Conservation (phyloP, 768 basidiomycete species). For the Suillus paluster region DNA sequence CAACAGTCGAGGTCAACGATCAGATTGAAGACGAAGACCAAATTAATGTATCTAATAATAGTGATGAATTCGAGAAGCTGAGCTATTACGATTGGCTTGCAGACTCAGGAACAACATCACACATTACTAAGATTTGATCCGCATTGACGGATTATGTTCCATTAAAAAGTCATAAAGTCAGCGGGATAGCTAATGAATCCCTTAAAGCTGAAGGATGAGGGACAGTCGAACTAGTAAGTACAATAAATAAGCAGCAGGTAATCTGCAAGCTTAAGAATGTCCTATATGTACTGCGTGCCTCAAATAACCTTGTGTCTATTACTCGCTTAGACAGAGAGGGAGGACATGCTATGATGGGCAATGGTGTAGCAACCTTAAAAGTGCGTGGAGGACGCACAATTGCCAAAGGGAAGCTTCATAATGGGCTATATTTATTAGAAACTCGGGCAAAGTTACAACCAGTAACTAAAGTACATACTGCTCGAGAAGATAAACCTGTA, state of each 20-base stretch:
- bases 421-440: neutral
- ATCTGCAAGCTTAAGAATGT: neutral
- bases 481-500: neutral
- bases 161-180: neutral
- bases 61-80: neutral
- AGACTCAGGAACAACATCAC: constrained; percentile 1
- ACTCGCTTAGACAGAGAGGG: neutral
- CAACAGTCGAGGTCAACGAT: no score
- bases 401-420: neutral
- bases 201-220: neutral
- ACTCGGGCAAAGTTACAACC: neutral
- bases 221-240: neutral
- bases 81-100: constrained; percentile 14
- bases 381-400: neutral
- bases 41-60: neutral
- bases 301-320: constrained; percentile 8
- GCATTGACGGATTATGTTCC: neutral
- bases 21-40: no score
- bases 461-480: neutral
- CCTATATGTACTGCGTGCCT: neutral
- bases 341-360: neutral
- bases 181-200: neutral
- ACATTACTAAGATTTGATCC: constrained; percentile 1
- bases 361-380: no score
- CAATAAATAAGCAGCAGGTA: neutral